phyloP scores from a whole-genome alignment of 345 rosid species.

The Physaria fendleri region DNA sequence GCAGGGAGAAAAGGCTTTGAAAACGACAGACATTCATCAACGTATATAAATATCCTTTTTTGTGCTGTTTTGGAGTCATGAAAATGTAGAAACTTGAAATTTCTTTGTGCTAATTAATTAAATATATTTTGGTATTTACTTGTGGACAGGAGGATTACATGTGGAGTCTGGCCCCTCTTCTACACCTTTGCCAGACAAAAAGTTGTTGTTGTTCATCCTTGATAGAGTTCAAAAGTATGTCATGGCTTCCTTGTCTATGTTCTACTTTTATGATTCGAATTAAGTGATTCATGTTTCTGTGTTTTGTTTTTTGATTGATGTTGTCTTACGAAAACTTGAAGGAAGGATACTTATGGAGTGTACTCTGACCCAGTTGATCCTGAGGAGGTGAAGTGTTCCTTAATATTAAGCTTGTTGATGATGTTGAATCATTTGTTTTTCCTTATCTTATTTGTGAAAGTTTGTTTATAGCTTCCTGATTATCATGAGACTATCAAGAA shows the following conservation, averaged over 20 bases:
- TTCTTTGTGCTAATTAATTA: constrained; percentile 11
- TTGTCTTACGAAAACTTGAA: constrained; percentile 28
- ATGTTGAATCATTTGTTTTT: neutral
- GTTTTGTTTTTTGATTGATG: constrained; percentile 6
- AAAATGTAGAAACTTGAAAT: constrained; percentile 21
- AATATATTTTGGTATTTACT: constrained; percentile 28
- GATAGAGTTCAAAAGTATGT: constrained; percentile 96
- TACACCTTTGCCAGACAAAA: constrained; percentile 90
- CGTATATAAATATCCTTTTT: constrained; percentile 36
- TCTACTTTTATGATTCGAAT: neutral
- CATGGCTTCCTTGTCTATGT: neutral
- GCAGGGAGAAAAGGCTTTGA: constrained; percentile 70
- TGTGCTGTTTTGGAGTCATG: constrained; percentile 14
- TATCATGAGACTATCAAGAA: constrained; percentile 66
- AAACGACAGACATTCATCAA: constrained; percentile 63
- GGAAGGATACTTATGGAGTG: constrained; percentile 92
- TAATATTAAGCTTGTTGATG: neutral
- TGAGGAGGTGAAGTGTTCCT: constrained; percentile 44
- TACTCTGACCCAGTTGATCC: constrained; percentile 92
- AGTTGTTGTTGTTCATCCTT: constrained; percentile 87
- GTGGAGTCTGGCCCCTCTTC: constrained; percentile 70
- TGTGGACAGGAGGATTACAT: constrained; percentile 73
- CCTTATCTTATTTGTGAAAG: neutral
- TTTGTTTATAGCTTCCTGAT: constrained; percentile 73
- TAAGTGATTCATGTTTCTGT: constrained; percentile 13